Conservation (phyloP, 768 basidiomycete species). For the Hygrocybe punicea region DNA sequence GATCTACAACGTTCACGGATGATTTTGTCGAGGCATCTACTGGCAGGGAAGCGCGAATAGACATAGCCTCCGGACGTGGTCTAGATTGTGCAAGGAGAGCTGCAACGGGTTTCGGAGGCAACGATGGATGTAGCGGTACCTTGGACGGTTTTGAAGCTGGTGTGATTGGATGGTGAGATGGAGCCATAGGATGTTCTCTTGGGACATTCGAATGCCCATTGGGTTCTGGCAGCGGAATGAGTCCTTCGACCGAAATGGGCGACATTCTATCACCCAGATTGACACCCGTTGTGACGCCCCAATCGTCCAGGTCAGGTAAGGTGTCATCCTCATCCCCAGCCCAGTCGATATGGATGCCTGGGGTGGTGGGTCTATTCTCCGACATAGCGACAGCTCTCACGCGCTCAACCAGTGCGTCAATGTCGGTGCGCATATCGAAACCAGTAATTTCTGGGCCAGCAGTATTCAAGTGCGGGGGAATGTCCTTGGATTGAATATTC, state of each 20-base stretch:
- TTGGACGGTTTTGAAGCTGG: slow-evolving; percentile 7
- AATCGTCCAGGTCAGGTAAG: slow-evolving; percentile 81
- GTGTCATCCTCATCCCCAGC: slow-evolving; percentile 83
- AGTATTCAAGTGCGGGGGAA: slow-evolving; percentile 53
- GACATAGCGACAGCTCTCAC: slow-evolving; percentile 73
- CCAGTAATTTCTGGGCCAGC: slow-evolving; percentile 18
- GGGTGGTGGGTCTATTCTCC: slow-evolving; percentile 60
- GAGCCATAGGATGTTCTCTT: background rate
- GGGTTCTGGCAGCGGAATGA: slow-evolving; percentile 57
- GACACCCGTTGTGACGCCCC: slow-evolving; percentile 60
- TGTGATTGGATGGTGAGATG: background rate
- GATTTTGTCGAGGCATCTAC: background rate
- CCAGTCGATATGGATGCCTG: slow-evolving; percentile 84
- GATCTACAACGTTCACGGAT: background rate
- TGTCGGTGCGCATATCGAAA: slow-evolving; percentile 56
- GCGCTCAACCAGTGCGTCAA: slow-evolving; percentile 76
- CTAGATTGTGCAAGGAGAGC: slow-evolving; percentile 14
- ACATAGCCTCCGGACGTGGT: slow-evolving; percentile 19
- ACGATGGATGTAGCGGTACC: slow-evolving; percentile 41
- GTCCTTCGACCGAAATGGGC: slow-evolving; percentile 62
- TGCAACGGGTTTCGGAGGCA: slow-evolving; percentile 45
- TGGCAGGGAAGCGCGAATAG: slow-evolving; percentile 16
- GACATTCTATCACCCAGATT: slow-evolving; percentile 50
- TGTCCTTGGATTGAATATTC: slow-evolving; percentile 46
- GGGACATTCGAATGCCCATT: slow-evolving; percentile 12